Conservation (phyloP, 352 stramenopile species). For the Phytopythium ostracodes region DNA sequence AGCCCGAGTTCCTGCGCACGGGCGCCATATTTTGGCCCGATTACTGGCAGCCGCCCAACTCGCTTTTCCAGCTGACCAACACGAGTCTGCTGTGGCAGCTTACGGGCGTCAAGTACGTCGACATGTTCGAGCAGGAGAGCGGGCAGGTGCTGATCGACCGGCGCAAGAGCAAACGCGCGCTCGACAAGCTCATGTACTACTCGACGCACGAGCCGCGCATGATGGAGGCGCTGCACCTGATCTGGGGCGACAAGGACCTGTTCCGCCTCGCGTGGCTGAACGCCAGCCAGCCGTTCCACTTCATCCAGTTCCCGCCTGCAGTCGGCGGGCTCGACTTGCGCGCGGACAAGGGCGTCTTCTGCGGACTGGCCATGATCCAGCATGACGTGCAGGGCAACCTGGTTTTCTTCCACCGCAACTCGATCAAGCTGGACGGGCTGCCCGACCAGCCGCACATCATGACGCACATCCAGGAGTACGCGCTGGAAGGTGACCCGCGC, state of each 20-base stretch:
- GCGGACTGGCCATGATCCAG: conserved; percentile 83
- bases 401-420: conserved; percentile 86
- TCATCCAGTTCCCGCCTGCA: conserved; percentile 63
- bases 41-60: conserved; percentile 80
- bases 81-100: conserved; percentile 76
- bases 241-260: conserved; percentile 87
- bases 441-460: conserved; percentile 67
- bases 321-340: conserved; percentile 67
- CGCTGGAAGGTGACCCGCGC: conserved; percentile 55
- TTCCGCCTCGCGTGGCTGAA: conserved; percentile 84
- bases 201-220: conserved; percentile 65
- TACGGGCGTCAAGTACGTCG: conserved; percentile 59
- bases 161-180: conserved; percentile 59
- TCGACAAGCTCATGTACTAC: conserved; percentile 88
- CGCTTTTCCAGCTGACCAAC: conserved; percentile 75
- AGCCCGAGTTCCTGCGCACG: conserved; percentile 64
- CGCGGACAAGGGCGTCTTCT: conserved; percentile 74
- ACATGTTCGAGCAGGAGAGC: conserved; percentile 87
- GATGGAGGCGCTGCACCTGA: conserved; percentile 68
- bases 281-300: conserved; percentile 72
- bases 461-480: conserved; percentile 83
- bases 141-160: conserved; percentile 84
- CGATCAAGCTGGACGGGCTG: conserved; percentile 76
- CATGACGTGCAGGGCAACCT: conserved; percentile 81
- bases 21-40: conserved; percentile 86